Conservation (phyloP, 805 yeast genomes). For the Ogataea zsoltii region DNA sequence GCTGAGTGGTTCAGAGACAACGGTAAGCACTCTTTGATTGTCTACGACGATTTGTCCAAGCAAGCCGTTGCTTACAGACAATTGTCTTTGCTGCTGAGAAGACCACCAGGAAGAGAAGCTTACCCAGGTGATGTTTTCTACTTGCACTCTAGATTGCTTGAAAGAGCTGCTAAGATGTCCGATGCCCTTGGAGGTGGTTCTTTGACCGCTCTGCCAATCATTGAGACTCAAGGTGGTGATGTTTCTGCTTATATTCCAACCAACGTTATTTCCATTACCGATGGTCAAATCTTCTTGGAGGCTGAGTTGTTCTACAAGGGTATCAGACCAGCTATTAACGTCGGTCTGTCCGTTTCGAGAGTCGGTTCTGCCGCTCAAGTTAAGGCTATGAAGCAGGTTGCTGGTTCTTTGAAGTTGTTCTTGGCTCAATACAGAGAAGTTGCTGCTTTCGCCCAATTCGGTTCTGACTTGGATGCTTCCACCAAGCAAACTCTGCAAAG, state of each 20-base stretch:
- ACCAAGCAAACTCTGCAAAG: constrained; percentile 98
- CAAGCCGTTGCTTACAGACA: constrained; percentile 99
- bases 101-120: constrained; percentile 97
- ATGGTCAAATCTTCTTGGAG: constrained; percentile 98
- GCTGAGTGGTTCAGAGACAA: constrained; percentile 99
- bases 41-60: constrained; percentile 97
- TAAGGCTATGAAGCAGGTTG: constrained; percentile 99
- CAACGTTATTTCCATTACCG: constrained; percentile 95
- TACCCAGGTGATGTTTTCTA: constrained; percentile 97
- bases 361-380: constrained; percentile 99
- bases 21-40: constrained; percentile 95
- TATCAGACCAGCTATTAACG: constrained; percentile 99
- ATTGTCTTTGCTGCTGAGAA: constrained; percentile 93
- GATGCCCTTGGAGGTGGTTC: constrained; percentile 90
- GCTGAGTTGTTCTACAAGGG: constrained; percentile 99
- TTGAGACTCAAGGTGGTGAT: constrained; percentile 99
- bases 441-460: constrained; percentile 99
- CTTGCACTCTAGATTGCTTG: constrained; percentile 92
- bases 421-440: constrained; percentile 99
- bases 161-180: constrained; percentile 97
- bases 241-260: constrained; percentile 97
- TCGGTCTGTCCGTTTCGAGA: constrained; percentile 99
- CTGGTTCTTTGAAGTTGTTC: constrained; percentile 99
- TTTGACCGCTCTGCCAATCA: constrained; percentile 92
- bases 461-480: constrained; percentile 99